phyloP scores from a whole-genome alignment of 495 filamentous ascomycete species.

The Penicillium bovifimosum region DNA sequence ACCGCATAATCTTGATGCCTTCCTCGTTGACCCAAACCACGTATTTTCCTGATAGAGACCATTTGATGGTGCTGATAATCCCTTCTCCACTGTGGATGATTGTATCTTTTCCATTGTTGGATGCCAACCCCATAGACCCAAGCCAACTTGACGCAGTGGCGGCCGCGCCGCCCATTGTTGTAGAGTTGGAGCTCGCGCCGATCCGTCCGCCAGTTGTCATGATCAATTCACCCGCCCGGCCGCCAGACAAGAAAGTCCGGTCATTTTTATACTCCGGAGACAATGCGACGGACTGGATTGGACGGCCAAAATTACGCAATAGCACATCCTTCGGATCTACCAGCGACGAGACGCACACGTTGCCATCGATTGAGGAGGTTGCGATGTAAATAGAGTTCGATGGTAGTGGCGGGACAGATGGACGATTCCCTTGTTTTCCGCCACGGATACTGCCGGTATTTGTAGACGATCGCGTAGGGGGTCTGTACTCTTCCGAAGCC shows the following conservation, averaged over 20 bases:
- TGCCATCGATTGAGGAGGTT: slow-evolving; percentile 90
- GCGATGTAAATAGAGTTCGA: slow-evolving; percentile 89
- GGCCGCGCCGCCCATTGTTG: slow-evolving; percentile 70
- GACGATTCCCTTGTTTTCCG: slow-evolving; percentile 38
- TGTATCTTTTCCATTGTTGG: slow-evolving; percentile 75
- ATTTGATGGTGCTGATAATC: slow-evolving; percentile 81
- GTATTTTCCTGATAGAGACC: slow-evolving; percentile 85
- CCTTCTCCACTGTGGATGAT: slow-evolving; percentile 91
- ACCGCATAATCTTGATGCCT: slow-evolving; percentile 95
- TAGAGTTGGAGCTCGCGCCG: slow-evolving; percentile 72
- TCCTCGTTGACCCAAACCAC: slow-evolving; percentile 94
- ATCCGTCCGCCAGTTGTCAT: slow-evolving; percentile 76
- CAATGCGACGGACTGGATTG: slow-evolving; percentile 81
- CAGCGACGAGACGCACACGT: slow-evolving; percentile 82
- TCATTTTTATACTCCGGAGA: slow-evolving; percentile 92
- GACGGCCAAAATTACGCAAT: slow-evolving; percentile 87
- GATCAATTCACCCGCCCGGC: slow-evolving; percentile 81
- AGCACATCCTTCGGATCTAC: slow-evolving; percentile 75
- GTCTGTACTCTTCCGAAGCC: slow-evolving; percentile 41
- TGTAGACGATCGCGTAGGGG: slow-evolving; percentile 41
- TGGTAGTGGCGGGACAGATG: slow-evolving; percentile 55
- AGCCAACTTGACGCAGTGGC: slow-evolving; percentile 90
- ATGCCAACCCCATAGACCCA: slow-evolving; percentile 71
- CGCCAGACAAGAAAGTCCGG: slow-evolving; percentile 81
- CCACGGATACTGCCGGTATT: slow-evolving; percentile 46